Conservation (phyloP, 1,284 basidiomycete species). For the Ceratobasidium theobromae region DNA sequence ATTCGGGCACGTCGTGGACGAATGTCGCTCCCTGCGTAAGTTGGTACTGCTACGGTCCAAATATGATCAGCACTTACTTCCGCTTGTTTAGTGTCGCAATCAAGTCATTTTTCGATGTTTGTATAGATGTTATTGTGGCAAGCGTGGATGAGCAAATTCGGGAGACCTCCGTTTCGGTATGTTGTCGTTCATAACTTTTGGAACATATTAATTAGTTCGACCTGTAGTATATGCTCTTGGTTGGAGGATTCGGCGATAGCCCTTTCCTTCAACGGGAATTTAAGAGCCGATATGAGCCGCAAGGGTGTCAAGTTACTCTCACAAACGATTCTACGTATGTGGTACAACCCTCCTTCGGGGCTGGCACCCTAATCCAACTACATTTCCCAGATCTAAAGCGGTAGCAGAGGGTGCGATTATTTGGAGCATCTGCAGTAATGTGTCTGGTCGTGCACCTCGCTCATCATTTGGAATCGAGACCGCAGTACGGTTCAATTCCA, state of each 20-base stretch:
- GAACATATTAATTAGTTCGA: background rate
- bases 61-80: background rate
- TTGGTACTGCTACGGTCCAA: background rate
- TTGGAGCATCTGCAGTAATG: constrained; percentile 19
- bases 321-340: constrained; percentile 33
- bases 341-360: background rate
- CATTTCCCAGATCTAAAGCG: constrained; percentile 29
- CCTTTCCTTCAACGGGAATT: constrained; percentile 26
- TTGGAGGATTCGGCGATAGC: constrained; percentile 34
- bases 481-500: background rate
- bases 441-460: constrained; percentile 26
- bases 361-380: background rate
- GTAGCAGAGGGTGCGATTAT: constrained; percentile 34
- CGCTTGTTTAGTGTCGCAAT: background rate
- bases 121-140: constrained; percentile 11
- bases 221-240: constrained; percentile 30
- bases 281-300: background rate
- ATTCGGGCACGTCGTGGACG: constrained; percentile 19
- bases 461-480: constrained; percentile 12
- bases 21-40: constrained; percentile 19
- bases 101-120: constrained; percentile 30
- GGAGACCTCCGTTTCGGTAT: background rate
- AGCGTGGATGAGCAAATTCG: constrained; percentile 30
- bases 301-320: constrained; percentile 21
- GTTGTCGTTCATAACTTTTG: background rate